Conservation (phyloP, 129 eudicot genomes). For the Scalesia atractyloides region DNA sequence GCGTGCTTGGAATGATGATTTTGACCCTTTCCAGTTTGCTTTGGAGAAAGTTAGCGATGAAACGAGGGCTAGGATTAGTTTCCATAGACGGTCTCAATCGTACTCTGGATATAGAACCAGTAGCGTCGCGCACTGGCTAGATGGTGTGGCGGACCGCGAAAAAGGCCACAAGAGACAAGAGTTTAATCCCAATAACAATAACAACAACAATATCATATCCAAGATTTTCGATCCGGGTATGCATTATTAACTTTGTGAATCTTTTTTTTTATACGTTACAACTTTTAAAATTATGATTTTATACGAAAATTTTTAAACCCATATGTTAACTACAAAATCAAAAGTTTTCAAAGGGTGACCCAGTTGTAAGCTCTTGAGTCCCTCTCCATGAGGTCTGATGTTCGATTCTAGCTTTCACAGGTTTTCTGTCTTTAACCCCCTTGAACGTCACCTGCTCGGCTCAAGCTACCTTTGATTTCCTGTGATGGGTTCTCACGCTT, state of each 20-base stretch:
- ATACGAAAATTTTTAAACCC: not conserved
- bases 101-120: slow-evolving; percentile 46
- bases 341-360: too few relatives aligned
- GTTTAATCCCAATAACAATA: not conserved
- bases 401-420: too few relatives aligned
- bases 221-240: slow-evolving; percentile 18
- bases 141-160: slow-evolving; percentile 5
- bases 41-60: slow-evolving; percentile 74
- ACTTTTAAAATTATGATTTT: not conserved
- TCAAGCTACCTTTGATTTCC: not conserved
- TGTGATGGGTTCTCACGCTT: too few relatives aligned
- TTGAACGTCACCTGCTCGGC: not conserved
- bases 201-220: not conserved
- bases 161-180: slow-evolving; percentile 19
- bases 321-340: too few relatives aligned
- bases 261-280: not conserved
- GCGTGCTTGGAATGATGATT: slow-evolving; percentile 65
- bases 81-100: slow-evolving; percentile 61
- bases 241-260: not conserved
- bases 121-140: slow-evolving; percentile 26
- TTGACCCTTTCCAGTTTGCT: slow-evolving; percentile 78
- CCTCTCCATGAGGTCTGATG: too few relatives aligned
- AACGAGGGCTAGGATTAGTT: slow-evolving; percentile 43
- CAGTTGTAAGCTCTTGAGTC: too few relatives aligned
- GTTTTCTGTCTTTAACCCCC: too few relatives aligned